phyloP scores from a whole-genome alignment of 257 asterid species.

The Rhazya stricta region DNA sequence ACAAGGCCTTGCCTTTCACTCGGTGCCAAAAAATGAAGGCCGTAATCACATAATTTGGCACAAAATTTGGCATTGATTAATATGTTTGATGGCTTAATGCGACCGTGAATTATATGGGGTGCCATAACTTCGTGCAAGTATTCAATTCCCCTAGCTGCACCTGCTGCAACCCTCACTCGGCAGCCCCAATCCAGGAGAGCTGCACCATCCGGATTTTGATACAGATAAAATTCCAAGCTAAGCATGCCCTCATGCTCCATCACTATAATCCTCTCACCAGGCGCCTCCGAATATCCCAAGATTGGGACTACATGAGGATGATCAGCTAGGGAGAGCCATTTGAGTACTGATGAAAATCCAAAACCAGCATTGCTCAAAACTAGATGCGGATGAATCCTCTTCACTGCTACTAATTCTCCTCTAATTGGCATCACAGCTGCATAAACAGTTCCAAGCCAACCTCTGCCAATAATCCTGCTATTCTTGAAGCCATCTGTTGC shows the following conservation, averaged over 20 bases:
- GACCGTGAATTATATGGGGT: constrained; percentile 69
- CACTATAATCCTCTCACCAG: constrained; percentile 71
- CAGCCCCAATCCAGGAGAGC: constrained; percentile 61
- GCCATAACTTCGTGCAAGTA: constrained; percentile 59
- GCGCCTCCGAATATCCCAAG: constrained; percentile 79
- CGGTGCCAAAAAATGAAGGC: constrained; percentile 58
- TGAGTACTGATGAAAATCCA: constrained; percentile 59
- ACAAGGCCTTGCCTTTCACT: constrained; percentile 37
- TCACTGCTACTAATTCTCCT: constrained; percentile 64
- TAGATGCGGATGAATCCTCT: constrained; percentile 62
- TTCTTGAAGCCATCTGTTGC: constrained; percentile 83
- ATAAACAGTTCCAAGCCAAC: constrained; percentile 68
- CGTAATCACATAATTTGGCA: constrained; percentile 62
- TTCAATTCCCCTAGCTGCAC: constrained; percentile 64
- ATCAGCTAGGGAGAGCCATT: constrained; percentile 57
- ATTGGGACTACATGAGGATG: constrained; percentile 69
- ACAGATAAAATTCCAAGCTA: constrained; percentile 65
- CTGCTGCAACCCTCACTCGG: constrained; percentile 59
- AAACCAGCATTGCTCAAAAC: constrained; percentile 70
- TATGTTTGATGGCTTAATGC: constrained; percentile 76
- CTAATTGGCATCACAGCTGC: constrained; percentile 66
- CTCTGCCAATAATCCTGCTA: constrained; percentile 66
- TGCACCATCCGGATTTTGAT: constrained; percentile 51
- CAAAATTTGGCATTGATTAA: constrained; percentile 56
- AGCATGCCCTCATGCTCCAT: constrained; percentile 75